Evolutionary conservation across 2,329 filamentous ascomycete species (phyloP).

Genomic region (Ploettnerulaceae sp.): DNA sequence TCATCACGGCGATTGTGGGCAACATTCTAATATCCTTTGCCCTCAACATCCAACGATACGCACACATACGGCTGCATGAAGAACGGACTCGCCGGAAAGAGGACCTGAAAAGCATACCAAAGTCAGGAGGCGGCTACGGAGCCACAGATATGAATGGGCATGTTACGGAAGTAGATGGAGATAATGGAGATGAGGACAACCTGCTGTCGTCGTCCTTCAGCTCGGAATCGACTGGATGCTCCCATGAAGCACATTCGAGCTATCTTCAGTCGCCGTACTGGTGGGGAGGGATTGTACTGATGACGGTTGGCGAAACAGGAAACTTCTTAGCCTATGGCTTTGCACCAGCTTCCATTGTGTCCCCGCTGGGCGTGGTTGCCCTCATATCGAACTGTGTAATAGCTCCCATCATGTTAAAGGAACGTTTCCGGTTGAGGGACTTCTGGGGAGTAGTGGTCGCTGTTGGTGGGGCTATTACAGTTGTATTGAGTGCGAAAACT

Average conservation of each 20-base stretch:
- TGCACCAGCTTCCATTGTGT: conserved; percentile 94
- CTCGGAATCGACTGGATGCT: conserved; percentile 37
- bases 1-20: conserved; percentile 84
- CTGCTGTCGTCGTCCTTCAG: conserved; percentile 48
- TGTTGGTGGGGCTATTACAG: conserved; percentile 80
- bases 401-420: conserved; percentile 88
- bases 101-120: conserved; percentile 47
- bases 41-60: conserved; percentile 93
- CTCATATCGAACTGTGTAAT: conserved; percentile 96
- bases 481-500: conserved; percentile 85
- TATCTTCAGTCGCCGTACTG: conserved; percentile 92
- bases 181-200: conserved; percentile 42
- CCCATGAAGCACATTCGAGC: conserved; percentile 44
- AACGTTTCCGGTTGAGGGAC: conserved; percentile 79
- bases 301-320: conserved; percentile 87
- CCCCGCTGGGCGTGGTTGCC: conserved; percentile 92
- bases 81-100: conserved; percentile 57
- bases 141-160: conserved; percentile 18
- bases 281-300: conserved; percentile 92
- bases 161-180: conserved; percentile 33
- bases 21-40: conserved; percentile 94
- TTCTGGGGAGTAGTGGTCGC: conserved; percentile 85
- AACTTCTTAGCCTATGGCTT: conserved; percentile 98
- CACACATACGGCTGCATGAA: conserved; percentile 77
- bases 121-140: conserved; percentile 39